These are phyloP conservation scores for Eucalyptus globulus DNA, from an alignment of 345 rosid genomes.

Conservation along the genomic window DNA sequence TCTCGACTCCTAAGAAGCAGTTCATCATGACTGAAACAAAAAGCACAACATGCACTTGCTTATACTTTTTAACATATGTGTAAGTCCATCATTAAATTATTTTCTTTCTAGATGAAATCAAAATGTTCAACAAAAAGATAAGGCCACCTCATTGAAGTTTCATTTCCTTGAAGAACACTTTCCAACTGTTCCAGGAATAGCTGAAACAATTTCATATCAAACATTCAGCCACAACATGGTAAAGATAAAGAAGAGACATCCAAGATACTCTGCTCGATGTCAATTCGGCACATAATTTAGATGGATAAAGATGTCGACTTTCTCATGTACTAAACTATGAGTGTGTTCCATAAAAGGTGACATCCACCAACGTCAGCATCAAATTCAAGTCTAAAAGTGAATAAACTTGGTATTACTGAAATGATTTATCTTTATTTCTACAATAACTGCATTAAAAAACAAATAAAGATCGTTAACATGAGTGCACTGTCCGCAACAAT, in stretches of 20 bases:
- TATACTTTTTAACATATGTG: background rate
- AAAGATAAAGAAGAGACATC: background rate
- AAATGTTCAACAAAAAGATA: background rate
- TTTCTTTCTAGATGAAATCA: background rate
- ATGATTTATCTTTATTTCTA: background rate
- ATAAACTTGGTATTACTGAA: background rate
- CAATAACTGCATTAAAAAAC: background rate
- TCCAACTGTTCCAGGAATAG: slow-evolving; percentile 94
- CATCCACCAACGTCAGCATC: background rate
- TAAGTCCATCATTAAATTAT: background rate
- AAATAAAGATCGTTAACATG: background rate
- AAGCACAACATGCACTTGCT: background rate
- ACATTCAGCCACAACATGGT: background rate
- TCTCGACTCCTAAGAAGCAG: slow-evolving; percentile 78
- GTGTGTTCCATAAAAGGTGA: background rate
- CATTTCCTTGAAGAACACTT: slow-evolving; percentile 70
- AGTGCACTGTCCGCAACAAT: background rate
- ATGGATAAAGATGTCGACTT: background rate
- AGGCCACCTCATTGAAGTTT: slow-evolving; percentile 59
- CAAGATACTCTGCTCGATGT: background rate
- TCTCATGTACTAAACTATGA: background rate
- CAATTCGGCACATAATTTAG: background rate
- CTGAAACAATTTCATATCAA: slow-evolving; percentile 23
- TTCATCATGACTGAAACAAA: slow-evolving; percentile 57
- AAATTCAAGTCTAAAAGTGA: background rate